Percentiles rank a stretch among this genome's conserved stretches.
Conservation (phyloP, 1,284 basidiomycete species). For the Apiotrichum montevideense region DNA sequence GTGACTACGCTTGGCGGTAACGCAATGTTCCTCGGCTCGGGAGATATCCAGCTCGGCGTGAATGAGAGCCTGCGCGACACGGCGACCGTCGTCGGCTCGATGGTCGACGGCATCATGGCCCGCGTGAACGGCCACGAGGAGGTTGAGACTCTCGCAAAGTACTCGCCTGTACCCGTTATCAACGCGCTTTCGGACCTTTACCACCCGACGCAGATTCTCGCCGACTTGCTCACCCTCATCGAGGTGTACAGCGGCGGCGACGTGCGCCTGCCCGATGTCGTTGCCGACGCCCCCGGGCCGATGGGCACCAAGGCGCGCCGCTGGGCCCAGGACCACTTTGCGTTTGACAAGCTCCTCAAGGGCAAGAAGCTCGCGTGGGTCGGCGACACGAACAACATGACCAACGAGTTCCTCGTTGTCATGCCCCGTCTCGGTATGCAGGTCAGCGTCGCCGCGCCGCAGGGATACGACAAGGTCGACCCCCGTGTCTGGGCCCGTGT, state of each 20-base stretch:
- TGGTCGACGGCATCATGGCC: conserved; percentile 97
- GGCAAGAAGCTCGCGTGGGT: conserved; percentile 82
- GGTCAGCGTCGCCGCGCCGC: conserved; percentile 74
- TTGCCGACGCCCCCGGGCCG: not conserved
- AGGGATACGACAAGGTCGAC: conserved; percentile 61
- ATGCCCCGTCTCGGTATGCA: conserved; percentile 86
- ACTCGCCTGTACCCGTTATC: conserved; percentile 87
- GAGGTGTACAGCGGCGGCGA: conserved; percentile 50
- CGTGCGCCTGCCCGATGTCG: not conserved
- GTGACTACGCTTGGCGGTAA: conserved; percentile 71
- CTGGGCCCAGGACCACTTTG: conserved; percentile 12
- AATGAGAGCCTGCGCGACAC: conserved; percentile 86
- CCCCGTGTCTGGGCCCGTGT: conserved; percentile 73
- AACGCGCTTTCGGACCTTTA: conserved; percentile 93
- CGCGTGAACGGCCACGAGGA: conserved; percentile 87
- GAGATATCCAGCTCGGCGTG: conserved; percentile 93
- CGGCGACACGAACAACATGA: conserved; percentile 91
- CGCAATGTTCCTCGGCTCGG: conserved; percentile 83
- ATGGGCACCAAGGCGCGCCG: not conserved
- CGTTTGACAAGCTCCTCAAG: conserved; percentile 30
- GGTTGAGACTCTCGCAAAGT: conserved; percentile 81
- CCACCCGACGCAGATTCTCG: conserved; percentile 94
- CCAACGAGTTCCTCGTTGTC: conserved; percentile 95
- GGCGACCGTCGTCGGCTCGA: conserved; percentile 75
- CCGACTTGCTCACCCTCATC: conserved; percentile 83